Conservation (phyloP, 805 yeast species). For the Saturnispora kantuleensis region DNA sequence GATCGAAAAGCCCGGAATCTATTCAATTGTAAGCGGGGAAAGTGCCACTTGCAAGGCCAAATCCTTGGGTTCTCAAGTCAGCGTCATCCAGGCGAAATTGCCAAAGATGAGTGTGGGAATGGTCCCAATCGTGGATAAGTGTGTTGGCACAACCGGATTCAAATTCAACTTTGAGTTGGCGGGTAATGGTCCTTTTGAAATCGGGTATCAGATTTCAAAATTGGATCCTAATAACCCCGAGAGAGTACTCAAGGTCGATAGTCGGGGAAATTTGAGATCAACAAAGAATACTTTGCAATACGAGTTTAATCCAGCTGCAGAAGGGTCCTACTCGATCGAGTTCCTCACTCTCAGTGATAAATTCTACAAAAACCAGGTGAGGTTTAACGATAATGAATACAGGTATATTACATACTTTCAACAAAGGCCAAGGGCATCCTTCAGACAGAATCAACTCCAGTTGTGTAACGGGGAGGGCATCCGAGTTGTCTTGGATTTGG, state of each 20-base stretch:
- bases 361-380: conserved; percentile 34
- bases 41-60: conserved; percentile 63
- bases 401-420: conserved; percentile 63
- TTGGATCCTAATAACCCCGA: conserved; percentile 29
- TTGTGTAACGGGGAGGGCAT: conserved; percentile 27
- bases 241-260: conserved; percentile 17
- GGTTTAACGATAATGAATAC: conserved; percentile 30
- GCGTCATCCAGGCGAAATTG: conserved; percentile 31
- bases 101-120: conserved; percentile 39
- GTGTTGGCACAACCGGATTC: conserved; percentile 86
- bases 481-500: conserved; percentile 47
- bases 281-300: conserved; percentile 31
- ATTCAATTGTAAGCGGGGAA: conserved; percentile 41
- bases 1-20: conserved; percentile 56
- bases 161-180: conserved; percentile 56
- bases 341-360: conserved; percentile 58
- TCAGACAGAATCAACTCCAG: conserved; percentile 16
- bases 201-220: conserved; percentile 53
- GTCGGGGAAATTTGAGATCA: conserved; percentile 26
- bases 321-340: conserved; percentile 72
- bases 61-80: conserved; percentile 46
- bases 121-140: conserved; percentile 64
- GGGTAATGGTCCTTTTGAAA: conserved; percentile 77
- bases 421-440: conserved; percentile 50
- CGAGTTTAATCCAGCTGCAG: conserved; percentile 64